Base-by-base conservation (phyloP, 2,329 filamentous ascomycete genomes). In the Juglanconis juglandina region DNA sequence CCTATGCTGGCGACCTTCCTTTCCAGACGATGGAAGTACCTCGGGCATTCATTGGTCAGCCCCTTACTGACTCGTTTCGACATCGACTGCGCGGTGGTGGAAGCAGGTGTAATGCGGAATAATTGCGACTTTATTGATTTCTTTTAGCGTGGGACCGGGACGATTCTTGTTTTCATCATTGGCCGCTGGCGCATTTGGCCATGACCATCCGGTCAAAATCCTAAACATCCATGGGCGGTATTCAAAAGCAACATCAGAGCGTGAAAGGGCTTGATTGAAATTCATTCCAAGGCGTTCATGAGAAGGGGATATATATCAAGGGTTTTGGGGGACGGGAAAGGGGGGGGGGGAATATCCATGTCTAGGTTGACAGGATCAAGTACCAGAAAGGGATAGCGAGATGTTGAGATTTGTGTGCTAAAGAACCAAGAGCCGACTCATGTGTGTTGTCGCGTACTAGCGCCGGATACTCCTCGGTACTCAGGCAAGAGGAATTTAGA, bases 301-400 rank as follows among this genome's bases (percentile, higher is more conserved):
- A 62, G 57, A 62, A 49, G 30, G 34, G 34, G 57, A 39, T 49
- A 53, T 56, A 55, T 53, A 55, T 46, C 48, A 46, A 53, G 17
- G 48, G 53, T 48, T 24, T 17, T 41, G 37, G n/a, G 13, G 30
- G 11, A 54, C 24, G 41, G 13, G 30, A 13, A 30, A 1, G 50
- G 32, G 53, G 24, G 2, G 17, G 32, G 34, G 24, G n/a, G n/a
- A n/a, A n/a, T 32, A 32, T 46, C 32, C 33, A 56, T 37, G 34
- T 47, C 42, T n/a, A 17, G 32, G 48, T 24, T 35, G 42, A 42
- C 35, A 51, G 44, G 42, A n/a, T n/a, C 24, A 47, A 49, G 34
- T 42, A 54, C 14, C 33, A 55, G 42, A 55, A 47, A 33, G 33
- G 42, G n/a, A 11, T 35, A 24, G 24, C 32, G 53, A 35, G 34